Evolutionary conservation across 1,139 yeast genomes (phyloP), one percentile per base, ranked within the genome.

Genomic region (Magnusiomyces sp.): DNA sequence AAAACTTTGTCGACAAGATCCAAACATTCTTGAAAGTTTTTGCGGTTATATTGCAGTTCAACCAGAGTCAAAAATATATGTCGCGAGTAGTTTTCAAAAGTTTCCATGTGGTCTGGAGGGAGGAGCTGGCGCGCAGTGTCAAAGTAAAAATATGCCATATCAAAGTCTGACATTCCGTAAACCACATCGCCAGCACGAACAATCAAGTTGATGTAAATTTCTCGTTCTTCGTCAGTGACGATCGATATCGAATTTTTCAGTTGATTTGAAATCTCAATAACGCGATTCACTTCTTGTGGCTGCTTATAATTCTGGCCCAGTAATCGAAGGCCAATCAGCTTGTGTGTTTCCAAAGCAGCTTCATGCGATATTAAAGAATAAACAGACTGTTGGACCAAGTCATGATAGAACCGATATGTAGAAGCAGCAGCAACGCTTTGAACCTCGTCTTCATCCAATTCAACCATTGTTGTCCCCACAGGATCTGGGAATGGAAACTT

Each of bases 401-500:
- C 71, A 57, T 71, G 80, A 49, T 58, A 60, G 40, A 54, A 60
- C 57, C 63, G 48, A 45, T 60, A 63, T 63, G 75, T 49, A 52
- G 67, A 61, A 56, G 75, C 48, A 55, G 66, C 62, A 0, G 78
- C 69, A 40, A 77, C 63, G 19, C 67, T 67, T 57, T 70, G 62
- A 7, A 74, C 61, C 43, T 67, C 68, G 1, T 65, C 59, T 17
- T 70, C 71, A 3, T 66, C 58, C n/a, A 76, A 51, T 2, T 68
- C 68, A 47, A 58, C 56, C 29, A 75, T 71, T 0, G 75, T 71
- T 38, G 68, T 65, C 0, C 64, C 65, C 7, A 40, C 43, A 1
- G 67, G 60, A 19, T 71, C 63, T 37, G 73, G 72, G 54, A 75
- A 74, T 4, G 81, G 80, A 33, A 75, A 64, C 55, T 76, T 77